Percentiles rank a stretch among this genome's conserved stretches.
Evolutionary conservation across 164 flowering plant species (phyloP).

Genomic region (Akebia trifoliata): DNA sequence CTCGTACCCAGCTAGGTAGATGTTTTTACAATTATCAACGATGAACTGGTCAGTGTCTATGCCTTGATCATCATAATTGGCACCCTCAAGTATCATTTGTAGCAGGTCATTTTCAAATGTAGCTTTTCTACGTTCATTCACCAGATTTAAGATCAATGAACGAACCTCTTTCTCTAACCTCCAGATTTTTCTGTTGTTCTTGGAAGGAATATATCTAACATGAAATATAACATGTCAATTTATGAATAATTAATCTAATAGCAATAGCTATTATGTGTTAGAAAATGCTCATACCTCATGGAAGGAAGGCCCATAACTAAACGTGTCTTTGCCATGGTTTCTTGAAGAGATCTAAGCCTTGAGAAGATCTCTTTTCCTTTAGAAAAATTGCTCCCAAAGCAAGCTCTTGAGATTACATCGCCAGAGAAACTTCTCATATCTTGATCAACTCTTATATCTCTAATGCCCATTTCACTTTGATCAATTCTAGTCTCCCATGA

Average conservation of each 20-base stretch:
- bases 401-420: constrained; percentile 33
- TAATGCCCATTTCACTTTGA: constrained; percentile 21
- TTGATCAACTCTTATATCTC: constrained; percentile 24
- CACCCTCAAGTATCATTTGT: too few species aligned
- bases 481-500: constrained; percentile 28
- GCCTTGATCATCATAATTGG: too few species aligned
- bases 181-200: not conserved
- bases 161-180: too few species aligned
- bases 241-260: too few species aligned
- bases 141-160: too few species aligned
- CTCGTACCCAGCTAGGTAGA: not conserved
- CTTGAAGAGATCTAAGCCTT: constrained; percentile 23
- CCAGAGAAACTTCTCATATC: constrained; percentile 29
- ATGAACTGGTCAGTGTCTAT: not conserved
- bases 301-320: not conserved
- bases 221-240: too few species aligned
- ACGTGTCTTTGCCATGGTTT: constrained; percentile 14
- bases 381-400: too few species aligned
- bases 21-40: not conserved
- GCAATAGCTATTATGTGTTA: too few species aligned
- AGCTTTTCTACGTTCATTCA: too few species aligned
- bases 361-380: constrained; percentile 30
- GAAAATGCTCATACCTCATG: not conserved
- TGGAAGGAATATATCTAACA: not conserved
- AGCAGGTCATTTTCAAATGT: too few species aligned